Percentiles rank a stretch among this genome's conserved stretches.
These are phyloP conservation scores for Aspergillus terreus DNA, from an alignment of 2,329 filamentous ascomycete species.

Conservation along the genomic window DNA sequence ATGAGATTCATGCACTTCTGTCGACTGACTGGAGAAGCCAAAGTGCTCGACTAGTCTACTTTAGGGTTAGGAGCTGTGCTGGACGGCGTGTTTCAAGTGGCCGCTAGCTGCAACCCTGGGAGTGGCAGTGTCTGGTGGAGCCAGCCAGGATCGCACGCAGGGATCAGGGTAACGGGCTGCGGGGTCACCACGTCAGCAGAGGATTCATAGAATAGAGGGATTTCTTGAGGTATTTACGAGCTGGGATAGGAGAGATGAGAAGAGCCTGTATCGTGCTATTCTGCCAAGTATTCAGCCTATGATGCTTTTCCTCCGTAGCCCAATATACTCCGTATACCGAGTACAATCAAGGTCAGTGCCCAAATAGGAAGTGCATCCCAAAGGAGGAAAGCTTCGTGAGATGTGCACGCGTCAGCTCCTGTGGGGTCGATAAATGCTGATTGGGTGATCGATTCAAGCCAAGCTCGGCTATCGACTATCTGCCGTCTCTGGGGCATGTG, in stretches of 20 bases:
- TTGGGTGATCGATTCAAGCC: slow-evolving; percentile 29
- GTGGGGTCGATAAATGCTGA: slow-evolving; percentile 14
- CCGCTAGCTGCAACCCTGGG: slow-evolving; percentile 29
- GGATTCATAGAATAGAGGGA: too few species aligned
- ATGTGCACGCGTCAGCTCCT: slow-evolving; percentile 35
- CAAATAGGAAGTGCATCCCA: slow-evolving; percentile 3
- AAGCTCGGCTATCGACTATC: slow-evolving; percentile 40
- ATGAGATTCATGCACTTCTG: neutral
- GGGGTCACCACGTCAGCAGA: slow-evolving; percentile 12
- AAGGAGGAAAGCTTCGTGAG: slow-evolving; percentile 14
- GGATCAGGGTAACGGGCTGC: slow-evolving; percentile 27
- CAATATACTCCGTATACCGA: neutral
- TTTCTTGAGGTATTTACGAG: too few species aligned
- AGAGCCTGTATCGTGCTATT: too few species aligned
- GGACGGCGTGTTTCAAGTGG: slow-evolving; percentile 28
- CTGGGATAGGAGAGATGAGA: too few species aligned
- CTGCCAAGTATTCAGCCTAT: neutral
- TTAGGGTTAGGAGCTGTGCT: neutral
- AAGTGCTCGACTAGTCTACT: neutral
- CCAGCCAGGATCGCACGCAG: slow-evolving; percentile 29
- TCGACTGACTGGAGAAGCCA: neutral
- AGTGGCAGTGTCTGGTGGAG: slow-evolving; percentile 28
- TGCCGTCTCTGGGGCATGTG: slow-evolving; percentile 27
- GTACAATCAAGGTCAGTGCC: slow-evolving; percentile 5
- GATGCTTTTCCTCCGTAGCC: too few species aligned